Conservation (phyloP, 192 early-diverging fungal species). For the Helicostylum pulchrum region DNA sequence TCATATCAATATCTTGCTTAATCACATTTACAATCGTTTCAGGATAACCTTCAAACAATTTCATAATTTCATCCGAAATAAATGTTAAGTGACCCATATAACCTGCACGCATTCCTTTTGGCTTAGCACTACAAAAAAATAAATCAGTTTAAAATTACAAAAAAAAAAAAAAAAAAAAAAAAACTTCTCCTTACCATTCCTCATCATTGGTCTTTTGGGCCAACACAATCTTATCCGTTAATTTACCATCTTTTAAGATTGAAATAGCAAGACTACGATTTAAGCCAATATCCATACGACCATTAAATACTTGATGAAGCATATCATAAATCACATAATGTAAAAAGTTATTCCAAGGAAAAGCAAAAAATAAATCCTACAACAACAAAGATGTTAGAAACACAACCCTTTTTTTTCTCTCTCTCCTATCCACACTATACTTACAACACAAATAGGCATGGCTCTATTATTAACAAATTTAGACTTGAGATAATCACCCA, state of each 20-base stretch:
- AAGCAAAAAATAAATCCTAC: constrained; percentile 87
- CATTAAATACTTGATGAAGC: constrained; percentile 96
- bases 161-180: not conserved
- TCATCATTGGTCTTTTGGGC: constrained; percentile 84
- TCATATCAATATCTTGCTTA: constrained; percentile 44
- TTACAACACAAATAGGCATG: constrained; percentile 57
- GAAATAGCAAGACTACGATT: constrained; percentile 59
- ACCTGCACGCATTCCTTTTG: constrained; percentile 87
- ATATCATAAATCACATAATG: constrained; percentile 99
- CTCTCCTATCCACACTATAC: not conserved
- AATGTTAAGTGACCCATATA: constrained; percentile 98
- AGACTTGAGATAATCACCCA: constrained; percentile 72
- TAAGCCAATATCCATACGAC: constrained; percentile 68
- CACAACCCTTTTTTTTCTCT: not conserved
- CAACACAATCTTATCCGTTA: constrained; percentile 80
- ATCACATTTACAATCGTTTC: constrained; percentile 34
- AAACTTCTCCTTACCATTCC: constrained; percentile 56
- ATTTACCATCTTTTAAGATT: constrained; percentile 78
- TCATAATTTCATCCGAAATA: constrained; percentile 92
- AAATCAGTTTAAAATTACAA: no score
- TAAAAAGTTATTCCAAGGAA: constrained; percentile 98
- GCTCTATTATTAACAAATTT: constrained; percentile 65
- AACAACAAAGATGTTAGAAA: no score
- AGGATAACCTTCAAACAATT: constrained; percentile 72
- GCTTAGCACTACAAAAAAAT: constrained; percentile 55